Conservation (phyloP, 2,329 filamentous ascomycete genomes). For the Curvularia hawaiiensis region DNA sequence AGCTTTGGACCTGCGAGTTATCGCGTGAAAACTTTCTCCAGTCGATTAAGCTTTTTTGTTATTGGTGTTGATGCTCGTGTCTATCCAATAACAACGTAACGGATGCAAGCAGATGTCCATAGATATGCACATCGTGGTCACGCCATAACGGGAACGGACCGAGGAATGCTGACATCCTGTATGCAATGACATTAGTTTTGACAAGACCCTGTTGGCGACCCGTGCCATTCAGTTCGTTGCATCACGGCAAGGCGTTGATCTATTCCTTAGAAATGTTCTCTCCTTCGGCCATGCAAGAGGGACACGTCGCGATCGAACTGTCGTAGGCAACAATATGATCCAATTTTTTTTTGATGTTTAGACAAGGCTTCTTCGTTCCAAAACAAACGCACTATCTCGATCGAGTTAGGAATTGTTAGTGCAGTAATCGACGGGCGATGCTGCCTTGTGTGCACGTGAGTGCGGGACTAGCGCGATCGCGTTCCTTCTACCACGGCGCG, state of each 20-base stretch:
- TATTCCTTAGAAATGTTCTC: not conserved
- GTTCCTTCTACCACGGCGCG: slow-evolving; percentile 25
- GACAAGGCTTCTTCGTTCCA: not conserved
- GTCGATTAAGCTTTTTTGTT: not conserved
- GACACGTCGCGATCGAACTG: not conserved
- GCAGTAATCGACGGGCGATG: slow-evolving; percentile 7
- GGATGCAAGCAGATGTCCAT: not conserved
- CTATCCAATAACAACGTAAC: not conserved
- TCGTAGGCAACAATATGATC: not conserved
- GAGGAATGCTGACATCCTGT: not conserved
- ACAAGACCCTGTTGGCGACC: not conserved
- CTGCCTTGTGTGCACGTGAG: slow-evolving; percentile 18
- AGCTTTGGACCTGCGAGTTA: not conserved
- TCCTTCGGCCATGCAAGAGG: not conserved
- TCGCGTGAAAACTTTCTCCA: not conserved
- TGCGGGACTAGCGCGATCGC: slow-evolving; percentile 25
- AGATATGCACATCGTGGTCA: not conserved
- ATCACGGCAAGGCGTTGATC: not conserved
- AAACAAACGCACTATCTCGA: not conserved
- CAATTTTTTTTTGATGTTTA: not conserved
- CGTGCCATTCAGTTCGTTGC: not conserved
- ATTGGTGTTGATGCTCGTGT: not conserved
- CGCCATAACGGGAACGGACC: not conserved
- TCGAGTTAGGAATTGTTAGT: slow-evolving; percentile 12
- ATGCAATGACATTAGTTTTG: not conserved